phyloP scores from a whole-genome alignment of 176 grass and related monocot species.

The Puya raimondii region DNA sequence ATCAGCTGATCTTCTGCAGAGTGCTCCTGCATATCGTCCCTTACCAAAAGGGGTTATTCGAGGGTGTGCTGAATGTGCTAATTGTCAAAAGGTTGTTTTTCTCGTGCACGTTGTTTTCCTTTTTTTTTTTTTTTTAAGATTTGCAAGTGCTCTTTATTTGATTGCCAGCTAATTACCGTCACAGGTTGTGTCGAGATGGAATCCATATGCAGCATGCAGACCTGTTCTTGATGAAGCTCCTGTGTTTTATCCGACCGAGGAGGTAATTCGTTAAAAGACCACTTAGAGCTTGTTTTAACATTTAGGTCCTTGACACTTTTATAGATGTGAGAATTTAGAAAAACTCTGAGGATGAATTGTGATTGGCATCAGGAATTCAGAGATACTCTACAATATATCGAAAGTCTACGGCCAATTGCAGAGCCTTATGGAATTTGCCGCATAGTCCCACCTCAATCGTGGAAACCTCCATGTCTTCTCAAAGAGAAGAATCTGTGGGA shows the following conservation, averaged over 20 bases:
- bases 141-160: background rate
- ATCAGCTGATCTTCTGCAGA: conserved; percentile 17
- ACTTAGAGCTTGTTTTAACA: background rate
- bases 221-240: conserved; percentile 75
- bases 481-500: conserved; percentile 5
- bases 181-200: conserved; percentile 61
- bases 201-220: conserved; percentile 44
- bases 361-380: conserved; percentile 15
- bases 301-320: conserved; percentile 1
- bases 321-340: conserved; percentile 1
- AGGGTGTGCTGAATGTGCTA: conserved; percentile 55
- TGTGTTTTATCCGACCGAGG: conserved; percentile 77
- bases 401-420: conserved; percentile 7
- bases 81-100: conserved; percentile 60
- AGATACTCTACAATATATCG: conserved; percentile 14
- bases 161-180: background rate
- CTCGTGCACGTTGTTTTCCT: background rate
- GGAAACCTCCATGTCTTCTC: conserved; percentile 17
- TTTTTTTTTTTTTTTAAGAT: background rate
- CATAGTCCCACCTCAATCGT: conserved; percentile 19
- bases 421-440: conserved; percentile 24
- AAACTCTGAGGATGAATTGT: background rate
- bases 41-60: conserved; percentile 86
- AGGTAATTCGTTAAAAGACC: conserved; percentile 29
- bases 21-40: conserved; percentile 23